Evolutionary conservation across 2,329 filamentous ascomycete genomes (phyloP), one percentile per base, ranked within the genome.

Genomic region (Hymenoscyphus albidus): DNA sequence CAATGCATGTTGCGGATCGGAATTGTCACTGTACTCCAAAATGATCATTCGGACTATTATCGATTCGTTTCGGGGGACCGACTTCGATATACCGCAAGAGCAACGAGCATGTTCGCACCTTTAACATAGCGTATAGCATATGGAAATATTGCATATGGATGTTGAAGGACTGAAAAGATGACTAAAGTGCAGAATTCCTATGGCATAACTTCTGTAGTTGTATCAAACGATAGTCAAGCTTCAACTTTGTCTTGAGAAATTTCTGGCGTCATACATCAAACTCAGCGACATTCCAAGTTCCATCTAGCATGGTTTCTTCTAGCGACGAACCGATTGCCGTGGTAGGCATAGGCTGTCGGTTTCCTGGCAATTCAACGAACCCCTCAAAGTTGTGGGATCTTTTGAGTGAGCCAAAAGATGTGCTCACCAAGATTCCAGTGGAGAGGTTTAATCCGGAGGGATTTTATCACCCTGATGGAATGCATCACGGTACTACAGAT

Each of bases 381-480:
- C 77, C 81, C 0, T 76, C 79, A 51, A 70, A 75, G 14, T 76
- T 84, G 0, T 85, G 82, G 82, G 73, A 79, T 22, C 79, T 83
- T 67, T 69, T 84, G 13, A 73, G 74, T 9, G 67, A 74, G 0
- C 79, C 77, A 16, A 75, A 78, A 55, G 81, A 79, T 40, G 80
- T 82, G 18, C 83, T 80, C 80, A 79, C 78, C 0, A 77, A 63
- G 13, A 60, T 61, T 57, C 68, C 71, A 27, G 70, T 55, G 39
- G 38, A 38, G 57, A 39, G 83, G 4, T 77, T 85, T 65, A 83
- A 83, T 48, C 77, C 81, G 27, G 74, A 80, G 13, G 81, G 80
- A 13, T 83, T 82, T 69, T 84, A 80, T 67, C 83, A 85, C 67
- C 81, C 81, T 0, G 77, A 81, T 14, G 78, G 79, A 5, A 77